Conservation (phyloP, 345 rosid species). For the Sonneratia alba region DNA sequence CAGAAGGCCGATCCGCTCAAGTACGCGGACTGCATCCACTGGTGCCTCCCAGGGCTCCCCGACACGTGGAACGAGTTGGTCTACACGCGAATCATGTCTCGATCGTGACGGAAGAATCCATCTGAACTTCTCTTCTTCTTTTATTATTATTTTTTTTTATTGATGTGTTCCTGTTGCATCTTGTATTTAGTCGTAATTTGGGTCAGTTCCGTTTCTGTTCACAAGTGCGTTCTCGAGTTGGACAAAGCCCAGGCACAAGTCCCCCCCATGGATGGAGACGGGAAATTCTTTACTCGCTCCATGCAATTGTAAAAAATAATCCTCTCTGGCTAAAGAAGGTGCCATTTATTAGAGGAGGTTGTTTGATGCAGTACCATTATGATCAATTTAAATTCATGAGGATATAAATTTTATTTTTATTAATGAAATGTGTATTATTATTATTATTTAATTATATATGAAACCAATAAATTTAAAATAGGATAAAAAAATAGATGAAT, state of each 20-base stretch:
- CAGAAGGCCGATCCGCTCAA: constrained; percentile 46
- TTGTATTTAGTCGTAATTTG: no score
- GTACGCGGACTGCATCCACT: constrained; percentile 74
- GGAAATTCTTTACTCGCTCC: neutral
- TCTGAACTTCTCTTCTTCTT: no score
- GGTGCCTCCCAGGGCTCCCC: constrained; percentile 96
- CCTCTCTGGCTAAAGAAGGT: neutral
- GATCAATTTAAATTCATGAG: no score
- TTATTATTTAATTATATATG: no score
- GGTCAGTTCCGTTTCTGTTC: neutral
- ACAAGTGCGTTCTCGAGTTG: neutral
- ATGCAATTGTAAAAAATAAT: neutral
- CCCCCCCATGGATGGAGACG: neutral
- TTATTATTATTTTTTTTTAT: neutral
- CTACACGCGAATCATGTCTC: constrained; percentile 41
- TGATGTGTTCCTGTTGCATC: neutral
- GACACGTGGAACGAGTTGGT: constrained; percentile 89
- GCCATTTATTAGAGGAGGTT: no score
- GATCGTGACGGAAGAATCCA: constrained; percentile 14
- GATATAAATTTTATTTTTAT: no score
- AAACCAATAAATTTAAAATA: no score
- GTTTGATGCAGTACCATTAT: no score
- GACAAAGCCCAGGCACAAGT: neutral
- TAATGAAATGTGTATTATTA: no score
- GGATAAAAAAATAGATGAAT: no score